A percentile compares a stretch with the other conserved stretches of the same genome.
Evolutionary conservation across 2,329 filamentous ascomycete species (phyloP).

Genomic region (Graphilbum sp.): DNA sequence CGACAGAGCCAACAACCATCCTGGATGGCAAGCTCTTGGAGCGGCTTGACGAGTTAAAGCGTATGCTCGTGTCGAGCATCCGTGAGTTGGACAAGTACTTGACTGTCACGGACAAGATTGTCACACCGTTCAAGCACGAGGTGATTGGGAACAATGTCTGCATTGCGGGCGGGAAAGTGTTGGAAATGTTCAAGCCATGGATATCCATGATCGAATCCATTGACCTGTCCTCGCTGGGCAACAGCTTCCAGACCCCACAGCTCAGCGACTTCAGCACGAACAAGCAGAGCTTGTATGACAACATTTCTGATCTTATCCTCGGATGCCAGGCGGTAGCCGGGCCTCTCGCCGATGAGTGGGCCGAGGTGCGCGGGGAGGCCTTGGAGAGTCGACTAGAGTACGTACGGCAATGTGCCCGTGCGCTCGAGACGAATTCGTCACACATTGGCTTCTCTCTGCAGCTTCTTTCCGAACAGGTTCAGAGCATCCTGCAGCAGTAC

Average conservation of each 20-base stretch:
- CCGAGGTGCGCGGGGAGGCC: slow-evolving; percentile 76
- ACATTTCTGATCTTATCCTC: slow-evolving; percentile 74
- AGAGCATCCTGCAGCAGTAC: slow-evolving; percentile 34
- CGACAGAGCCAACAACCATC: slow-evolving; percentile 52
- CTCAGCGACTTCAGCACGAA: slow-evolving; percentile 74
- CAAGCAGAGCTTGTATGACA: slow-evolving; percentile 89
- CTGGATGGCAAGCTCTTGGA: slow-evolving; percentile 68
- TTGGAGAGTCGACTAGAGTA: slow-evolving; percentile 73
- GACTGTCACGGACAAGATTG: slow-evolving; percentile 59
- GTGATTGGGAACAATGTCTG: slow-evolving; percentile 72
- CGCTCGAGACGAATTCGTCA: slow-evolving; percentile 71
- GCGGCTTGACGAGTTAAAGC: slow-evolving; percentile 70
- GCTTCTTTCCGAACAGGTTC: slow-evolving; percentile 68
- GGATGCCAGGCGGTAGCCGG: slow-evolving; percentile 84
- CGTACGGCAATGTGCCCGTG: slow-evolving; percentile 59
- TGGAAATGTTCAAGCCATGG: slow-evolving; percentile 84
- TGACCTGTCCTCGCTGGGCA: slow-evolving; percentile 65
- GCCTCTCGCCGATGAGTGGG: slow-evolving; percentile 88
- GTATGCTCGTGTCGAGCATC: slow-evolving; percentile 70
- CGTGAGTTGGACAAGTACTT: slow-evolving; percentile 78
- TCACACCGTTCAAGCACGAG: slow-evolving; percentile 64
- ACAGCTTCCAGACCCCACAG: slow-evolving; percentile 68
- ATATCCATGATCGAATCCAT: slow-evolving; percentile 82
- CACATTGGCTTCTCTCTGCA: slow-evolving; percentile 82
- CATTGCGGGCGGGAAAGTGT: slow-evolving; percentile 56